Percentiles rank a stretch among this genome's conserved stretches.
These are phyloP conservation scores for Suillus placidus DNA, from an alignment of 768 basidiomycete genomes.

Conservation along the genomic window DNA sequence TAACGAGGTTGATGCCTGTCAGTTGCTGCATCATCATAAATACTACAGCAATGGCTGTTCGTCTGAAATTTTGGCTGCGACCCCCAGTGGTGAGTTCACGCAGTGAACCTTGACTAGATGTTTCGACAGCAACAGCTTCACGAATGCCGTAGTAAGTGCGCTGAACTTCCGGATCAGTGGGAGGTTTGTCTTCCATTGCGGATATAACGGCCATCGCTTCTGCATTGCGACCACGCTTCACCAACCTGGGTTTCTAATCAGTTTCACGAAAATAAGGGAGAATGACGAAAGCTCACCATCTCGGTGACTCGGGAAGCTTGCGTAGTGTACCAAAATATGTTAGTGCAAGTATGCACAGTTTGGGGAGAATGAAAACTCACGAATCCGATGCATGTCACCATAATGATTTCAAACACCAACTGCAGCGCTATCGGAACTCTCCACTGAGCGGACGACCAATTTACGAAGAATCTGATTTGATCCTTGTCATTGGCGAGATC, in stretches of 20 bases:
- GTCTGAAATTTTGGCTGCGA: conserved; percentile 45
- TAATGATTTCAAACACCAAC: conserved; percentile 41
- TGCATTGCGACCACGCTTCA: conserved; percentile 35
- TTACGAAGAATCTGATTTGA: conserved; percentile 33
- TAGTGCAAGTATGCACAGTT: conserved; percentile 1
- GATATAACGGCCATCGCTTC: conserved; percentile 46
- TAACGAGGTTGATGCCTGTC: conserved; percentile 35
- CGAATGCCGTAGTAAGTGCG: conserved; percentile 42
- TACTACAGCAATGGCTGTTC: conserved; percentile 12
- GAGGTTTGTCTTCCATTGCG: conserved; percentile 40
- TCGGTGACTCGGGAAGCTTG: conserved; percentile 39
- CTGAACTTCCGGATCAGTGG: conserved; percentile 35
- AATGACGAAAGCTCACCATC: conserved; percentile 26
- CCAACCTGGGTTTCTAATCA: background rate
- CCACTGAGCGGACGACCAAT: conserved; percentile 41
- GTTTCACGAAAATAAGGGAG: background rate
- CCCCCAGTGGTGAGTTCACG: conserved; percentile 41
- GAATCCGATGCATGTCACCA: conserved; percentile 39
- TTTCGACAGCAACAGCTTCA: conserved; percentile 39
- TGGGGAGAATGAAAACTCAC: conserved; percentile 19
- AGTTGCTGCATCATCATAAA: conserved; percentile 38
- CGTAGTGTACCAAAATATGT: background rate
- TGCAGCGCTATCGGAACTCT: conserved; percentile 46
- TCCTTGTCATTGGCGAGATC: conserved; percentile 1
- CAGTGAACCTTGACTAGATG: conserved; percentile 27